Conservation (phyloP, 768 basidiomycete genomes). For the Suillus americanus region DNA sequence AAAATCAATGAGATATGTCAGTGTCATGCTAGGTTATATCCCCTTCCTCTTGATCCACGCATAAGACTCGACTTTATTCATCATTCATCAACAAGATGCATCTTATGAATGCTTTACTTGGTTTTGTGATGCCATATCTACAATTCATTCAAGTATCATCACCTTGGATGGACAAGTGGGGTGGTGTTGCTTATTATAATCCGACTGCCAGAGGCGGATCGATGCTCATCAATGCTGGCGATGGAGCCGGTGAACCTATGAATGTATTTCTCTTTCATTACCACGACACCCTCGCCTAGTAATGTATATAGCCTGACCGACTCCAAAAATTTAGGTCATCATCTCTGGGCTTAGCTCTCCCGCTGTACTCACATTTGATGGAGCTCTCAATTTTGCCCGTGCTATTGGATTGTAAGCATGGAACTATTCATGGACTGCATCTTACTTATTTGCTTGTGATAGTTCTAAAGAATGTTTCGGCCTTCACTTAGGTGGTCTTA, state of each 20-base stretch:
- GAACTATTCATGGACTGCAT: background rate
- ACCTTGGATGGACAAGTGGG: background rate
- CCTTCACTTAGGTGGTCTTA: constrained; percentile 35
- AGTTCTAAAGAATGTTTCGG: constrained; percentile 40
- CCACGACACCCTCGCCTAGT: background rate
- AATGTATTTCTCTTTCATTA: constrained; percentile 34
- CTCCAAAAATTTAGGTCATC: constrained; percentile 44
- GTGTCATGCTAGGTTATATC: background rate
- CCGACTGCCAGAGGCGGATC: constrained; percentile 42
- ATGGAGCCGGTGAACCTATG: constrained; percentile 43
- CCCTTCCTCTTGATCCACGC: background rate
- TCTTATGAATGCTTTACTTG: background rate
- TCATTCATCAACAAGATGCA: background rate
- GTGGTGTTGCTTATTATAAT: constrained; percentile 31
- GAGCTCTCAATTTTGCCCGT: constrained; percentile 57
- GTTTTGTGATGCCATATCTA: background rate
- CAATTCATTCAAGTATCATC: no score
- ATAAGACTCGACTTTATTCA: background rate
- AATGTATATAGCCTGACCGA: background rate
- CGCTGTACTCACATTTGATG: constrained; percentile 52
- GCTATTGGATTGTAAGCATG: constrained; percentile 61
- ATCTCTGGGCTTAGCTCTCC: constrained; percentile 64
- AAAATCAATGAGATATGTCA: background rate
- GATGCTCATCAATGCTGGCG: constrained; percentile 38
- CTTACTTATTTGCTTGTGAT: constrained; percentile 16